These are phyloP conservation scores for Pseudozyma pruni DNA, from an alignment of 1,284 basidiomycete species.

Conservation along the genomic window DNA sequence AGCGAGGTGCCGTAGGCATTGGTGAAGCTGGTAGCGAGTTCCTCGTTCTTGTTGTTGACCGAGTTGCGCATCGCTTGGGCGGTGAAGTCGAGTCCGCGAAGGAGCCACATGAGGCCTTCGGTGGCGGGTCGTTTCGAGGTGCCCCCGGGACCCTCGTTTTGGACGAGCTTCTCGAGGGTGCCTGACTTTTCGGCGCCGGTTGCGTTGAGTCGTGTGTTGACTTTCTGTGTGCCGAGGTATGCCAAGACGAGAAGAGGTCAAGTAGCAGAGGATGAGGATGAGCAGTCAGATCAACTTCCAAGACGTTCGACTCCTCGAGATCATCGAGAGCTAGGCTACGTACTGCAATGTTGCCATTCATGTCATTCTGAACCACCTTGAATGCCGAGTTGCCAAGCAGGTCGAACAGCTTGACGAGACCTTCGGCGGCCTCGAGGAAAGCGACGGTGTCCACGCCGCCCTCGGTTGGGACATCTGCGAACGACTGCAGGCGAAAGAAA, in stretches of 20 bases:
- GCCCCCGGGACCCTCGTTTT: constrained; percentile 78
- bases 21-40: constrained; percentile 81
- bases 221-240: no score
- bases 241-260: not conserved
- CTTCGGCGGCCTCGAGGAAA: constrained; percentile 90
- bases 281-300: no score
- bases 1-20: constrained; percentile 85
- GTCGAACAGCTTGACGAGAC: constrained; percentile 93
- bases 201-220: constrained; percentile 79
- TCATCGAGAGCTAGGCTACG: constrained; percentile 4
- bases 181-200: constrained; percentile 73
- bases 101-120: constrained; percentile 91
- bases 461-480: constrained; percentile 81
- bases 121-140: constrained; percentile 89
- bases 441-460: constrained; percentile 88
- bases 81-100: constrained; percentile 90
- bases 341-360: constrained; percentile 86
- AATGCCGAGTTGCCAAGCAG: constrained; percentile 90
- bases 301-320: not conserved
- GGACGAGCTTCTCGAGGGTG: constrained; percentile 86
- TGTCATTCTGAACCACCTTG: constrained; percentile 82
- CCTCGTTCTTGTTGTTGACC: constrained; percentile 76
- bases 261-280: not conserved
- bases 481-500: constrained; percentile 43
- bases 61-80: constrained; percentile 81